Base-by-base conservation (phyloP, 1,284 basidiomycete species). In the Vanrija humicola region DNA sequence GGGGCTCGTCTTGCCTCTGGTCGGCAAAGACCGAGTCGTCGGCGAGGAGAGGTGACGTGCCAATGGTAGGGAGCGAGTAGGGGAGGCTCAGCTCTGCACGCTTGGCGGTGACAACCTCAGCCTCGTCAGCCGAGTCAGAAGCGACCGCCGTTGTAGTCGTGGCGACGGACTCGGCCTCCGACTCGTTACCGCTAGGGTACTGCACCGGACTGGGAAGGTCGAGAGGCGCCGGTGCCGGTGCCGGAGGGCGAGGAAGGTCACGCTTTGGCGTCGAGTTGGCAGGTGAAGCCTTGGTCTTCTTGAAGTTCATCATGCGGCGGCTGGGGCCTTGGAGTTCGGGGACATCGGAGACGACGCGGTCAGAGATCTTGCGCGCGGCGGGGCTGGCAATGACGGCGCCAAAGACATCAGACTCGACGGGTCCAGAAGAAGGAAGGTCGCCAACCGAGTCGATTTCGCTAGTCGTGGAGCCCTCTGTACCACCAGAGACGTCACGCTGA, bases 61-160 rank as follows among this genome's bases (percentile, higher is more conserved):
- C 67, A 50, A 74, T 70, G 39, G 57, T 55, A 8, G 74, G 74
- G 3, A 76, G 60, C 26, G 67, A 61, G 56, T 70, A 73, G 5
- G 65, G 64, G n/a, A 65, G 40, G 4, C 65, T 55, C 21, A 72
- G 58, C 23, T 67, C 64, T 56, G 57, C 56, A 62, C 44, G 64
- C 49, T 59, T 66, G 46, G 10, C n/a, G 21, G 40, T 21, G 18
- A 42, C 26, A 12, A 50, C 47, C 16, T 48, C 46, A 5, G 46
- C 34, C n/a, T 42, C 40, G 40, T 42, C 19, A 42, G 19, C n/a
- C 40, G 40, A 42, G 7, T 42, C 19, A 42, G 19, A 6, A 16
- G 40, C 18, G 7, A 42, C 43, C 14, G 21, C 2, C 8, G 47
- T 50, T 1, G 46, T 40, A 7, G 18, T 38, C n/a, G 40, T n/a